Evolutionary conservation across 2,329 filamentous ascomycete species (phyloP), one percentile per base, ranked within the genome.

Genomic region (Didymella lethalis): DNA sequence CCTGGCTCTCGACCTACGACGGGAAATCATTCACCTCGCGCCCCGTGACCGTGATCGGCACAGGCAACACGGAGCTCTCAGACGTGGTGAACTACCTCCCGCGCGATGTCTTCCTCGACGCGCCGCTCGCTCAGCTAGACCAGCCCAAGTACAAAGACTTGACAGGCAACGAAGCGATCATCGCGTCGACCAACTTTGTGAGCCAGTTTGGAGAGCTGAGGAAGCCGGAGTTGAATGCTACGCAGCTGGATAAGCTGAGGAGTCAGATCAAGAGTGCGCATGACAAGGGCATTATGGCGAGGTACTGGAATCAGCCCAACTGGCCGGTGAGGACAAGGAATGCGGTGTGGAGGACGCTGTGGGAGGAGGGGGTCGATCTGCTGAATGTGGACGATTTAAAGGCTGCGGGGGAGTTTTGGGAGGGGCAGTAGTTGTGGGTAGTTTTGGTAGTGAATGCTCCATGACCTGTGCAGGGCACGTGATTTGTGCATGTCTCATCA

Each of bases 351-450:
- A 77, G 81, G 62, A 80, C 78, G 5, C 71, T 90, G 60, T 79
- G 83, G 64, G 78, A 82, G 49, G 84, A 84, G 57, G 86, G 86
- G 0, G 85, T 86, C n/a, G 83, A 83, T 57, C 69, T 90, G 57
- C 66, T 90, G 49, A 89, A 89, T 72, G 86, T 84, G 0, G 87
- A 90, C 79, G 87, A 90, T 75, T 64, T 89, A 49, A 78, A 82
- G 60, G 86, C 57, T 2, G 68, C 66, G 32, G 80, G 82, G 18
- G 78, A 74, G 44, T 78, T 78, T 57, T 80, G 77, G 78, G 64
- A 77, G 62, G 69, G 41, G 41, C 41, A 44, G 41, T 44, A 20
- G 38, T 41, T 12, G 20, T 14, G 36, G 8, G 23, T 8, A 23
- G 41, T 4, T n/a, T 44, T 7, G 25, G 1, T n/a, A n/a, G 20